Conservation (phyloP, 2,329 filamentous ascomycete species). For the Colletotrichum sp. region DNA sequence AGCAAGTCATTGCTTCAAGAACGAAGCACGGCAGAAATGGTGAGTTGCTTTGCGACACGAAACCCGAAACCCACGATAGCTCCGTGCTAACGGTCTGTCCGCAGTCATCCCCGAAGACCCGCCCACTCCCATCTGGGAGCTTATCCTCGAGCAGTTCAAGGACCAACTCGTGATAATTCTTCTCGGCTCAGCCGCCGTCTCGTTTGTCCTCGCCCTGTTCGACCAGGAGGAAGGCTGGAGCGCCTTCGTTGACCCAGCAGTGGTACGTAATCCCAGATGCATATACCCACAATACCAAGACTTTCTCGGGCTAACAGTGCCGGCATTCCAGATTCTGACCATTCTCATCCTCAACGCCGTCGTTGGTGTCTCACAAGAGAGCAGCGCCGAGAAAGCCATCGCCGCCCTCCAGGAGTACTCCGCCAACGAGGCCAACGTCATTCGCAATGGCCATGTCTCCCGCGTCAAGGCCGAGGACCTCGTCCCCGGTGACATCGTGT, state of each 20-base stretch:
- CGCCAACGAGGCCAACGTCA: constrained; percentile 93
- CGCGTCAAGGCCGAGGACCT: constrained; percentile 95
- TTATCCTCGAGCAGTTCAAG: constrained; percentile 98
- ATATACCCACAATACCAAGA: constrained; percentile 12
- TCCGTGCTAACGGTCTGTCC: constrained; percentile 19
- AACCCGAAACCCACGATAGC: background rate
- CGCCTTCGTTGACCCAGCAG: constrained; percentile 93
- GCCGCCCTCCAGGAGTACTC: constrained; percentile 98
- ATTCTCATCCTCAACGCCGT: constrained; percentile 97
- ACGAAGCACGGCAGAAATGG: constrained; percentile 71
- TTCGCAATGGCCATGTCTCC: constrained; percentile 81
- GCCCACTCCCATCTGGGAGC: constrained; percentile 93
- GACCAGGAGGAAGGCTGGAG: constrained; percentile 95
- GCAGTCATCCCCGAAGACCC: constrained; percentile 81
- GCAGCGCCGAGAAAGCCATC: constrained; percentile 97
- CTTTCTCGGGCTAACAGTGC: constrained; percentile 22
- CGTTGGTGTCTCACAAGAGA: constrained; percentile 98
- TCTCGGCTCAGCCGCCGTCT: constrained; percentile 89
- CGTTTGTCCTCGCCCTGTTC: constrained; percentile 90
- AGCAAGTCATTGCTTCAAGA: constrained; percentile 61
- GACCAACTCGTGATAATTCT: constrained; percentile 97
- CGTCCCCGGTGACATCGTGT: constrained; percentile 92
- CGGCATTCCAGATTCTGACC: constrained; percentile 76
- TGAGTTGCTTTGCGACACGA: constrained; percentile 40
- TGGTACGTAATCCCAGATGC: constrained; percentile 66